Evolutionary conservation across 192 early-diverging fungal species (phyloP).

Genomic region (Umbelopsis vinacea): DNA sequence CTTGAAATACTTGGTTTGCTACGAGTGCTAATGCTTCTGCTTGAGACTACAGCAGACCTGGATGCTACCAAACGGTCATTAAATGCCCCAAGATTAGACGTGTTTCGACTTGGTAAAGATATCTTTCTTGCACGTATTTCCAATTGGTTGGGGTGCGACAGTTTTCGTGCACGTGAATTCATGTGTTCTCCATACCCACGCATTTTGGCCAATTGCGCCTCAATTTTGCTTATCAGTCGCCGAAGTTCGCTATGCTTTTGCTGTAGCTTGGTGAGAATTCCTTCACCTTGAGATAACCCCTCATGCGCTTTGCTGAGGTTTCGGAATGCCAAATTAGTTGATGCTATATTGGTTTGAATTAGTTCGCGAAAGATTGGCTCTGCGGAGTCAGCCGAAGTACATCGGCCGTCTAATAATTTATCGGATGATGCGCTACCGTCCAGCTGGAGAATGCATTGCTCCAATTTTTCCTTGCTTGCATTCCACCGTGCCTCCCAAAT

Average conservation of each 20-base stretch:
- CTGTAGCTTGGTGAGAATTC: neutral
- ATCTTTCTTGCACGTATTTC: slow-evolving; percentile 5
- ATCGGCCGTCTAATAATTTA: neutral
- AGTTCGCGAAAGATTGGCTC: neutral
- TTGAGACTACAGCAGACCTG: neutral
- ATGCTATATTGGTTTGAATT: slow-evolving; percentile 10
- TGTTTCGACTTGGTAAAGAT: slow-evolving; percentile 1
- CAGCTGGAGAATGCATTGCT: neutral
- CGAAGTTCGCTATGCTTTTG: slow-evolving; percentile 10
- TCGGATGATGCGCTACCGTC: neutral
- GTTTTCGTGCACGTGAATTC: slow-evolving; percentile 18
- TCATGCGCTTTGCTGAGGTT: slow-evolving; percentile 1
- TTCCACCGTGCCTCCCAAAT: neutral
- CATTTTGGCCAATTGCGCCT: neutral
- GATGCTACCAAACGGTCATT: slow-evolving; percentile 1
- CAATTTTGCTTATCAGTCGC: neutral
- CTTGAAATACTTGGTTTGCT: neutral
- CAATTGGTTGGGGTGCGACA: neutral
- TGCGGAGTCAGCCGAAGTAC: neutral
- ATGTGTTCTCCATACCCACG: slow-evolving; percentile 1
- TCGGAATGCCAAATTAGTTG: slow-evolving; percentile 7
- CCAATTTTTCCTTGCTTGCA: neutral
- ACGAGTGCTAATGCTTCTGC: neutral
- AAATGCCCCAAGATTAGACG: neutral
- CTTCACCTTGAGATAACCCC: neutral